Evolutionary conservation across 345 rosid genomes (phyloP), one percentile per base, ranked within the genome.

Genomic region (Clausena lansium): DNA sequence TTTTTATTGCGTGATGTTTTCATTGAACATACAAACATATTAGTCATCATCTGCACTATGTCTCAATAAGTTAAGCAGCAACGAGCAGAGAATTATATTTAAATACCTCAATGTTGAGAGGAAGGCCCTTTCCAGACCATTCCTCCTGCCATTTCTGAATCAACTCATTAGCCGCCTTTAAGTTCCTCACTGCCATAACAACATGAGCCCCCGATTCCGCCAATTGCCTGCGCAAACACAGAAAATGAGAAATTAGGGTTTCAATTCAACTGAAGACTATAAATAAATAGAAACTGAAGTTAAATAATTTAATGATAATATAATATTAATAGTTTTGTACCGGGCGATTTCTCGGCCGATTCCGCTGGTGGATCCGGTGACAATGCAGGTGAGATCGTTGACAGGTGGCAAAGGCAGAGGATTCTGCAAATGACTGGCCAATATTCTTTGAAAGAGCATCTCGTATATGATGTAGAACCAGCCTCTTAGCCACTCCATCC

Each of bases 301-400:
- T 0, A 4, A 36, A 15, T 14, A 27, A 25, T 8, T 10, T 9
- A 22, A 22, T 6, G 7, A 27, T 6, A 28, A 27, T 4, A 22
- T 6, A 7, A 27, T 6, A 28, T 17, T 4, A 7, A 45, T 7
- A 27, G 22, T 4, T 13, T 13, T 6, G n/a, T 67, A 90, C 98
- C 97, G 87, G 75, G 95, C 97, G 27, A 88, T 94, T 86, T 92
- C 94, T 41, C 82, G 87, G 85, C 98, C 99, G 86, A 96, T 96
- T 89, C 97, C 99, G 74, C 97, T 96, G 73, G 99, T 94, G 82
- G 97, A 92, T 71, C 99, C 99, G 55, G 99, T 96, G 75, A 96
- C 95, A 79, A 96, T 82, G 87, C 91, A 92, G 60, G 97, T 91
- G 82, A 91, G 89, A 73, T 89, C 88, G 78, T 88, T 84, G 73